Evolutionary conservation across 305 asterid species (phyloP).

Genomic region (Solanum aculeatissimum): DNA sequence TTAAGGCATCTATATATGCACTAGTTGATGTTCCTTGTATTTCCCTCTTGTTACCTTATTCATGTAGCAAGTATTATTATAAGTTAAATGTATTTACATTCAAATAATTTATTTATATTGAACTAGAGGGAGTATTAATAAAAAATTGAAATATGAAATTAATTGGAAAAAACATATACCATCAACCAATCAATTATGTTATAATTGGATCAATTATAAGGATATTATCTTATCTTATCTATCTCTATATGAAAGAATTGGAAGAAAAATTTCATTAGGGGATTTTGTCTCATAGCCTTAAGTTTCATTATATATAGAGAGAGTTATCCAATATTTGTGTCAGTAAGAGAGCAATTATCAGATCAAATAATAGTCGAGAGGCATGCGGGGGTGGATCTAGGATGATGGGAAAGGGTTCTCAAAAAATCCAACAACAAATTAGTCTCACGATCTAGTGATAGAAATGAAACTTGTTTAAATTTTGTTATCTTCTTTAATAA

Average conservation of each 20-base stretch:
- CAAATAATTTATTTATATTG: no score
- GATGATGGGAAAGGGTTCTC: background rate
- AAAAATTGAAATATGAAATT: no score
- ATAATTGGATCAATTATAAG: no score
- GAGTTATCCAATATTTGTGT: background rate
- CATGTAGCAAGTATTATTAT: background rate
- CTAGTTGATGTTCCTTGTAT: background rate
- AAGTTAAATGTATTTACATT: background rate
- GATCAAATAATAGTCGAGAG: no score
- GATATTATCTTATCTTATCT: no score
- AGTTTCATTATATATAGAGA: background rate
- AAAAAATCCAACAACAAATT: background rate
- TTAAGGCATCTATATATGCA: background rate
- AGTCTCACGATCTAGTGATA: background rate
- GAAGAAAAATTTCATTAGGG: no score
- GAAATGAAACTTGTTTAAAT: no score
- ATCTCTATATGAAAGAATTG: no score
- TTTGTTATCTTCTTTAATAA: no score
- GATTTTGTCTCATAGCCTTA: background rate
- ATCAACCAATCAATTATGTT: no score
- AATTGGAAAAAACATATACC: no score
- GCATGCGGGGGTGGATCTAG: background rate
- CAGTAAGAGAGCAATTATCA: background rate
- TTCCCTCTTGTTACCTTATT: background rate
- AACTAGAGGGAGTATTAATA: no score